Evolutionary conservation across 768 basidiomycete genomes (phyloP).

Genomic region (Pisolithus marmoratus): DNA sequence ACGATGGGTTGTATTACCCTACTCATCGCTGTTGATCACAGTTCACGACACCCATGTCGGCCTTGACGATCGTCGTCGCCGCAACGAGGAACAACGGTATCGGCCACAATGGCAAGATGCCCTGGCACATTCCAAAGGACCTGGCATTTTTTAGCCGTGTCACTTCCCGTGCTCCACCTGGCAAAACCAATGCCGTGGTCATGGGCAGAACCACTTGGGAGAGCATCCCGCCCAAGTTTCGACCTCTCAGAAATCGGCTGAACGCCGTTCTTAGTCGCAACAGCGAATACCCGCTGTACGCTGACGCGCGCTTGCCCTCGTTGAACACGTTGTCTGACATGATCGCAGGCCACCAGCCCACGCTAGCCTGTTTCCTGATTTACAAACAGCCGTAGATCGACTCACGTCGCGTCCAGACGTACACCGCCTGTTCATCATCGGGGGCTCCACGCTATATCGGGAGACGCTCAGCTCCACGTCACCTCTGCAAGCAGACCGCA

Average conservation of each 20-base stretch:
- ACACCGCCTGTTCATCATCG: conserved; percentile 78
- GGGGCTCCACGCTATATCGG: conserved; percentile 82
- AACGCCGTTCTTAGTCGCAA: conserved; percentile 78
- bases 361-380: conserved; percentile 19
- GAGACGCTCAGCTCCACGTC: conserved; percentile 45
- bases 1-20: background rate
- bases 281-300: conserved; percentile 57
- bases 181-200: conserved; percentile 65
- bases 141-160: conserved; percentile 90
- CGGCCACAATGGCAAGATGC: conserved; percentile 67
- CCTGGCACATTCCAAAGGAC: conserved; percentile 87
- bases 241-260: conserved; percentile 68
- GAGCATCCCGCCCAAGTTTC: conserved; percentile 80
- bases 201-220: conserved; percentile 99
- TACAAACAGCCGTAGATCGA: conserved; percentile 13
- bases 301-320: background rate
- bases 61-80: conserved; percentile 89
- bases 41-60: conserved; percentile 38
- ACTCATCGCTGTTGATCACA: no score
- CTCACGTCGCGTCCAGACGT: conserved; percentile 20
- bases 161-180: conserved; percentile 55
- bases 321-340: conserved; percentile 5
- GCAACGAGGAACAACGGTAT: conserved; percentile 87
- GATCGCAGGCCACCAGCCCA: conserved; percentile 6
- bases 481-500: conserved; percentile 57